Base-by-base conservation (phyloP, 1,284 basidiomycete genomes). In the Ustilago hordei region DNA sequence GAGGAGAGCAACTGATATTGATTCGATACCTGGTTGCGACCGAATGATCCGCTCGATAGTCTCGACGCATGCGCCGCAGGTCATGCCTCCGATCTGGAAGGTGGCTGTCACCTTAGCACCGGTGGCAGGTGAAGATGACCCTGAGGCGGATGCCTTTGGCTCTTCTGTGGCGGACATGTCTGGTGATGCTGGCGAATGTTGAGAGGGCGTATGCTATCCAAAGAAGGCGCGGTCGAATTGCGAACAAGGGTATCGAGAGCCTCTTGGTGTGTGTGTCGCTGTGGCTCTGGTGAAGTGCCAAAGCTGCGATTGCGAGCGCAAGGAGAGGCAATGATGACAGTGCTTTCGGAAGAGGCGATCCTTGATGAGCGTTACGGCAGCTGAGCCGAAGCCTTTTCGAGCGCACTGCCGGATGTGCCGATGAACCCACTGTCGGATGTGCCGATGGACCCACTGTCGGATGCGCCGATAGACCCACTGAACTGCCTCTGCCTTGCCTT, bases 11-110 rank as follows among this genome's bases (percentile, higher is more conserved):
- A 99, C 95, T 83, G 95, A 94, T 68, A 98, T 88, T 8, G 91
- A 93, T 67, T 91, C 87, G 64, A 99, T 95, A 28, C 97, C 97
- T 23, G 91, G 87, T 86, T 96, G 93, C 12, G 89, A 88, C 70
- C 91, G 89, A n/a, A 99, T 90, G 88, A 93, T 93, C 28, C 91
- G 90, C 86, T 99, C 97, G 78, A 99, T 98, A n/a, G 94, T 91
- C 69, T 94, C 92, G n/a, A 95, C 94, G 82, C 93, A 95, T 47
- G 93, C 88, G 9, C 93, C 91, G 82, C 93, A 95, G 0, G 94
- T 95, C 93, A 95, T 95, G n/a, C 94, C 94, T 82, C 93, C 91
- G 84, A 95, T 91, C 70, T 91, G 88, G 43, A 95, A 87, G 80
- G 93, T 93, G 81, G 79, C 77, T 2, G 79, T 81, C 5, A 71